Percentiles rank a stretch among this genome's conserved stretches.
phyloP scores from a whole-genome alignment of 208 protist species.

The Spongospora subterranea region DNA sequence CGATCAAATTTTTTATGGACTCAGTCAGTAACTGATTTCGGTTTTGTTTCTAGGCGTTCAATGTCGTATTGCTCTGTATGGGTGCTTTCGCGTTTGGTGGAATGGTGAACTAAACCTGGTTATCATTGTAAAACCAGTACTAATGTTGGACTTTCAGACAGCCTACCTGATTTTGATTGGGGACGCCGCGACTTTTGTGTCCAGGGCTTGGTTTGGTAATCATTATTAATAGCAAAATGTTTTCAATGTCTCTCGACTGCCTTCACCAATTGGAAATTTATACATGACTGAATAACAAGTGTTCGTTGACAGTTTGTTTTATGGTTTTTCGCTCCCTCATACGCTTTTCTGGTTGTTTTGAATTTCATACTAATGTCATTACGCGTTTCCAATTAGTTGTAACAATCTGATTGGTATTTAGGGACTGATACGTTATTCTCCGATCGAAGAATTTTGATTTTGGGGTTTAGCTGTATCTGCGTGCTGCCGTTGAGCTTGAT shows the following conservation, averaged over 20 bases:
- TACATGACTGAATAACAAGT: no score
- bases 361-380: no score
- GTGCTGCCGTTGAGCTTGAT: neutral
- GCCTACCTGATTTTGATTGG: slow-evolving; percentile 16
- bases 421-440: neutral
- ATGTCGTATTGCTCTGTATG: slow-evolving; percentile 1
- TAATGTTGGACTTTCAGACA: neutral
- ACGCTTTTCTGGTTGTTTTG: no score
- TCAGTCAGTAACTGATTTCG: neutral
- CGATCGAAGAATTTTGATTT: neutral
- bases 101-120: slow-evolving; percentile 7
- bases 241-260: no score
- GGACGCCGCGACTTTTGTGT: neutral
- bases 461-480: neutral
- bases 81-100: slow-evolving; percentile 26
- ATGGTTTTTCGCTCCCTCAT: no score
- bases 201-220: neutral
- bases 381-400: neutral
- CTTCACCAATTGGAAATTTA: no score
- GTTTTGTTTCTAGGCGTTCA: no score
- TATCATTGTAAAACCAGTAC: neutral
- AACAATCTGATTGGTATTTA: neutral
- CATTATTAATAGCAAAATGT: no score
- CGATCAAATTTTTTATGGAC: neutral
- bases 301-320: no score